Evolutionary conservation across 1,284 basidiomycete species (phyloP).

Genomic region (Ceratorhiza oryzae-sativae): DNA sequence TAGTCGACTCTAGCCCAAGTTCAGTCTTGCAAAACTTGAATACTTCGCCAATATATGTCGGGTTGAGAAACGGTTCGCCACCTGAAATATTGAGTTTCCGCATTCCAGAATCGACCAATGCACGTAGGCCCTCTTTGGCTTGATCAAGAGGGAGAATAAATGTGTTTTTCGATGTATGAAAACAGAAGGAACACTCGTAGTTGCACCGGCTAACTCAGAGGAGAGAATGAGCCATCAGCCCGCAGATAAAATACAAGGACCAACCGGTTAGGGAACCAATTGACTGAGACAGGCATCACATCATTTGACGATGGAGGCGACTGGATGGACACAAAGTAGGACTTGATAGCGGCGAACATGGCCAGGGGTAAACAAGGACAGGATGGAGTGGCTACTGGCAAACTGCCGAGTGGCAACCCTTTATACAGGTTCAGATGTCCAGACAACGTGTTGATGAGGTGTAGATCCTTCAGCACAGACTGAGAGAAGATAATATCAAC

Average conservation of each 20-base stretch:
- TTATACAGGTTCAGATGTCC: too few relatives aligned
- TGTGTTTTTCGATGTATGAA: slow-evolving; percentile 53
- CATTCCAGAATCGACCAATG: slow-evolving; percentile 54
- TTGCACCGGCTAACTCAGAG: slow-evolving; percentile 22
- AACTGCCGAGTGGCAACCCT: neutral
- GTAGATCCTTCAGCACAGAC: too few relatives aligned
- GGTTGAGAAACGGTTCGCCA: slow-evolving; percentile 55
- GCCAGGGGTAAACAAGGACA: too few relatives aligned
- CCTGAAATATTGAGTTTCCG: slow-evolving; percentile 56
- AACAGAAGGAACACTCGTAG: slow-evolving; percentile 52
- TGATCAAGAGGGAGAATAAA: slow-evolving; percentile 52
- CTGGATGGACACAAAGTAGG: slow-evolving; percentile 9
- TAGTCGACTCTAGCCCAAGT: slow-evolving; percentile 52
- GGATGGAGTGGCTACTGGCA: neutral
- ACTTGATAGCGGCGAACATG: slow-evolving; percentile 21
- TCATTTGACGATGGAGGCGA: neutral
- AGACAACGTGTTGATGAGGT: too few relatives aligned
- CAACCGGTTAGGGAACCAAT: slow-evolving; percentile 42
- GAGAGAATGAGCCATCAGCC: neutral
- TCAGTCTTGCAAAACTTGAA: slow-evolving; percentile 56
- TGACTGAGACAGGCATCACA: slow-evolving; percentile 38
- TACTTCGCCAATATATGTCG: slow-evolving; percentile 53
- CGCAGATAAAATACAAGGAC: neutral
- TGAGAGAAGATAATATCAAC: too few relatives aligned
- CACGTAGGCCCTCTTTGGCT: slow-evolving; percentile 52